Evolutionary conservation across 768 basidiomycete species (phyloP).

Genomic region (Lyophyllum semitale): DNA sequence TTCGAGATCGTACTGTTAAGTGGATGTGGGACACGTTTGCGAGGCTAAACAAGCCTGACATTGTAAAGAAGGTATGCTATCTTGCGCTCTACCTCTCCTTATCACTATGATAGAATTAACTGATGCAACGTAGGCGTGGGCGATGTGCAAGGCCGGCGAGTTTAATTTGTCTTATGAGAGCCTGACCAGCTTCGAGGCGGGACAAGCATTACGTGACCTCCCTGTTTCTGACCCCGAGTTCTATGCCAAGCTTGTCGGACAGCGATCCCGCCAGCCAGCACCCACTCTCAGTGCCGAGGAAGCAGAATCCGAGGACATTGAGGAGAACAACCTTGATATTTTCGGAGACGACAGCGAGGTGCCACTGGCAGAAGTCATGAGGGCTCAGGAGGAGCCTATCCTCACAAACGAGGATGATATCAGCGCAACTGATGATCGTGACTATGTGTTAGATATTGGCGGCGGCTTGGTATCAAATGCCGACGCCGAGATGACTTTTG

Average conservation of each 20-base stretch:
- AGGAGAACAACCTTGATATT: neutral
- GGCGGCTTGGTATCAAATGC: neutral
- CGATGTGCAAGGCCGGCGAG: constrained; percentile 4
- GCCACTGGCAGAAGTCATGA: neutral
- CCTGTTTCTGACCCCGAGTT: constrained; percentile 6
- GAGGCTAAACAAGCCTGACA: neutral
- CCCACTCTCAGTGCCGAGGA: neutral
- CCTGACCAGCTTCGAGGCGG: constrained; percentile 5
- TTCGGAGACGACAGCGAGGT: constrained; percentile 9
- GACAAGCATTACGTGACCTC: constrained; percentile 1
- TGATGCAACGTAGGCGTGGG: constrained; percentile 2
- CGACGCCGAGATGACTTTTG: neutral
- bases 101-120: neutral
- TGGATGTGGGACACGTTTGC: constrained; percentile 4
- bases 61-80: neutral
- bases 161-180: constrained; percentile 9
- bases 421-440: neutral
- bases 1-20: neutral
- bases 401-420: too few species aligned
- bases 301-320: neutral
- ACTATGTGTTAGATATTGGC: neutral
- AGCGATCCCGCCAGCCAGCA: neutral
- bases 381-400: too few species aligned
- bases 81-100: neutral
- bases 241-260: constrained; percentile 1